Evolutionary conservation across 2,329 filamentous ascomycete species (phyloP).

Genomic region (Emmonsia crescens): DNA sequence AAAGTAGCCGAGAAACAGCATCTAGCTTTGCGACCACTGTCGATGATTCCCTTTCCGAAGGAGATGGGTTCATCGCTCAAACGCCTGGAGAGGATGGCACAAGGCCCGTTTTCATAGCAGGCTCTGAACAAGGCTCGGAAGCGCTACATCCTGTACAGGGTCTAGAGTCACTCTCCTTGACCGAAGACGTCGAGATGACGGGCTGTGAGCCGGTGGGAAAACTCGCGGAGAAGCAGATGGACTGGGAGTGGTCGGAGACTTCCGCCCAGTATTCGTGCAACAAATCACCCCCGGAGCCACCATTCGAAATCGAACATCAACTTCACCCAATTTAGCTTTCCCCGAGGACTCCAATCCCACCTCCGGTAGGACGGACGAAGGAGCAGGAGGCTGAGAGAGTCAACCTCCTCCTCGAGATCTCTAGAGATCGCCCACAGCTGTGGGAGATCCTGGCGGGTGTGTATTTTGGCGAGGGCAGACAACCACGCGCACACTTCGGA

Average conservation of each 20-base stretch:
- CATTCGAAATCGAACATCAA: background rate
- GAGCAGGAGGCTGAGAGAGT: constrained; percentile 1
- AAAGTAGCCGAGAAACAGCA: background rate
- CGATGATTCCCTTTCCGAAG: background rate
- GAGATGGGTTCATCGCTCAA: background rate
- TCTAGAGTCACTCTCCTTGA: background rate
- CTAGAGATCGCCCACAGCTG: background rate
- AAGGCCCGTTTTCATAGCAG: background rate
- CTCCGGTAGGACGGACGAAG: background rate
- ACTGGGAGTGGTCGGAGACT: background rate
- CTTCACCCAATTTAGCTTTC: background rate
- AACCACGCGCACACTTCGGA: constrained; percentile 4
- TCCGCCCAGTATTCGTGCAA: background rate
- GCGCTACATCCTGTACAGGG: background rate
- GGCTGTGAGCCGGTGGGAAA: background rate
- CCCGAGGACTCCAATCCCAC: background rate
- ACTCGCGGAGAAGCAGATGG: background rate
- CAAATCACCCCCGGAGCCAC: background rate
- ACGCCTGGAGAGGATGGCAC: background rate
- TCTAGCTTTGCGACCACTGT: background rate
- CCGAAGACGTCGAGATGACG: background rate
- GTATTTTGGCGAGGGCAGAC: constrained; percentile 6
- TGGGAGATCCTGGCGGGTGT: constrained; percentile 6
- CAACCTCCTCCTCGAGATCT: constrained; percentile 1
- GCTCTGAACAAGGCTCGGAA: background rate